Percentiles rank a stretch among this genome's conserved stretches.
phyloP scores from a whole-genome alignment of 2,329 filamentous ascomycete species.

The Colletotrichum sp. region DNA sequence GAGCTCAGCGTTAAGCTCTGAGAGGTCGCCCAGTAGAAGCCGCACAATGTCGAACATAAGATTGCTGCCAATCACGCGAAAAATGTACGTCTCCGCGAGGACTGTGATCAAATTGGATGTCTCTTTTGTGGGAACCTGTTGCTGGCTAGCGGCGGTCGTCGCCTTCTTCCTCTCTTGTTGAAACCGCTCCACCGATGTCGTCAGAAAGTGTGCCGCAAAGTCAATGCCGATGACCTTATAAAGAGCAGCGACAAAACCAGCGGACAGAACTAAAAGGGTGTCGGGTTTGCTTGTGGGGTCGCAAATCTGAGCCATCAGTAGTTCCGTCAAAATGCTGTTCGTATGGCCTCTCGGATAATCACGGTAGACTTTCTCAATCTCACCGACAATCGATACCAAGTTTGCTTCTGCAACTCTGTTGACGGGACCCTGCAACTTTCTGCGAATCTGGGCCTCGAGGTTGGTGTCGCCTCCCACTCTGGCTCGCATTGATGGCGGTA shows the following conservation, averaged over 20 bases:
- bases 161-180: conserved; percentile 64
- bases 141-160: conserved; percentile 33
- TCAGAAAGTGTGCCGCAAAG: conserved; percentile 86
- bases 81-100: conserved; percentile 87
- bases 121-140: conserved; percentile 54
- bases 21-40: conserved; percentile 74
- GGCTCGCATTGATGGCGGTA: conserved; percentile 83
- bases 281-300: conserved; percentile 82
- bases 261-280: conserved; percentile 88
- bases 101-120: conserved; percentile 81
- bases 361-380: conserved; percentile 84
- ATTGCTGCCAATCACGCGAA: conserved; percentile 82
- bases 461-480: conserved; percentile 69
- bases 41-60: conserved; percentile 92
- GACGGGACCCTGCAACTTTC: conserved; percentile 85
- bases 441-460: conserved; percentile 69
- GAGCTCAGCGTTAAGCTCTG: conserved; percentile 87
- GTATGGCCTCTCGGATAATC: conserved; percentile 87
- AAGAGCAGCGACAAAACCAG: conserved; percentile 85
- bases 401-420: conserved; percentile 95
- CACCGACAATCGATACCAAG: conserved; percentile 80
- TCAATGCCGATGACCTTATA: conserved; percentile 89
- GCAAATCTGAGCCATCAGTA: conserved; percentile 79
- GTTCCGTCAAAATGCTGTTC: conserved; percentile 77
- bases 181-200: conserved; percentile 78